Evolutionary conservation across 495 filamentous ascomycete genomes (phyloP), one percentile per base, ranked within the genome.

Genomic region (Hypoxylon fuscum): DNA sequence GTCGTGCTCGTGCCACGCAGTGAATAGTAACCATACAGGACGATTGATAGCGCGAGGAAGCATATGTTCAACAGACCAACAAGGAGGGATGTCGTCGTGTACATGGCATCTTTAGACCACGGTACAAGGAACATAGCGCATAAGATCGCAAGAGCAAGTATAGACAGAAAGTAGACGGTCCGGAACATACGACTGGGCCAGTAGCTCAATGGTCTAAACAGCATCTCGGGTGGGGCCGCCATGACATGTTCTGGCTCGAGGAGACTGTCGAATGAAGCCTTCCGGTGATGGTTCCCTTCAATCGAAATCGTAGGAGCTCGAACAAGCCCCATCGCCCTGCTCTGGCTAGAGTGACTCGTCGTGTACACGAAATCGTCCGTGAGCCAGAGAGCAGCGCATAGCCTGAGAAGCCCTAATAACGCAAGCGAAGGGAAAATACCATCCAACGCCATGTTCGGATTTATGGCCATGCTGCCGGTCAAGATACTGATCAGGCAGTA

Each of bases 1-100:
- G 58, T 59, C 17, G 59, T 40, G 23, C 18, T 45, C 15, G 22
- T 45, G 14, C 42, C 59, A 11, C 53, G 46, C 15, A 49, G 6
- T 14, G 48, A 35, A 15, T 62, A 62, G 32, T 55, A 67, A 3
- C 38, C 38, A 22, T 57, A 67, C 1, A 56, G 23, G 18, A 37
- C 7, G 38, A 51, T 49, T 8, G 37, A 41, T 14, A 27, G 11
- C 11, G 25, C 37, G 17, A 58, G 27, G 27, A 27, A 35, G 3
- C 6, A 8, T 17, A 27, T 34, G 23, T 44, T 27, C 8, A 31
- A 10, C 12, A 49, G 20, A 43, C 23, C 35, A 1, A 58, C 35
- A 1, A 50, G 17, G 7, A 27, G 12, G 10, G 55, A 54, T 11
- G 50, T 44, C 17, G 50, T 54, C 11, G 50, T 54, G n/a, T 54